Conservation (phyloP, 116 monocot genomes). For the Papilionanthe hybrid region DNA sequence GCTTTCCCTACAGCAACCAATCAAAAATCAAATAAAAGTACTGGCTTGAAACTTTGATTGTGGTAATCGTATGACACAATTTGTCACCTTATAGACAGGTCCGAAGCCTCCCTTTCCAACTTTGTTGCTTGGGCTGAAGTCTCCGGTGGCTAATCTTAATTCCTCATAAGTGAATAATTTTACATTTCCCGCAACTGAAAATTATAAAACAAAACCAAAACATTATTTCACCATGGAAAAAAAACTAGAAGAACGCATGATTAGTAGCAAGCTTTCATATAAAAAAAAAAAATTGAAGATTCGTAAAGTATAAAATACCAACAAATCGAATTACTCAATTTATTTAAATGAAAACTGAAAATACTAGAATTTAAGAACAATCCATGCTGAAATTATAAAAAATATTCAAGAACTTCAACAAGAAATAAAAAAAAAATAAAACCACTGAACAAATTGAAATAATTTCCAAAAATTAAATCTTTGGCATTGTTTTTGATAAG, state of each 20-base stretch:
- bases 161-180: slow-evolving; percentile 19
- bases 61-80: background rate
- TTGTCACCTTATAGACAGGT: slow-evolving; percentile 28
- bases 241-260: background rate
- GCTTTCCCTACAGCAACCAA: slow-evolving; percentile 19
- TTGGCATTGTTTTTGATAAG: background rate
- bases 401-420: background rate
- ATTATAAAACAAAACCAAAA: slow-evolving; percentile 5
- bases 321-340: background rate
- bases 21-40: background rate
- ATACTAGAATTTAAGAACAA: background rate
- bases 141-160: slow-evolving; percentile 17
- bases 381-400: background rate
- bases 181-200: slow-evolving; percentile 21
- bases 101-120: slow-evolving; percentile 33
- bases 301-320: background rate
- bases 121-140: slow-evolving; percentile 21
- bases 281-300: background rate
- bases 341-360: background rate
- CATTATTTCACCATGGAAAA: background rate
- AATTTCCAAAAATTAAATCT: background rate
- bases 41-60: background rate
- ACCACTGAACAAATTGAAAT: too few species aligned
- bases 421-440: background rate
- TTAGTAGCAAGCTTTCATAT: background rate